Conservation (phyloP, 305 asterid genomes). For the Withania somnifera region DNA sequence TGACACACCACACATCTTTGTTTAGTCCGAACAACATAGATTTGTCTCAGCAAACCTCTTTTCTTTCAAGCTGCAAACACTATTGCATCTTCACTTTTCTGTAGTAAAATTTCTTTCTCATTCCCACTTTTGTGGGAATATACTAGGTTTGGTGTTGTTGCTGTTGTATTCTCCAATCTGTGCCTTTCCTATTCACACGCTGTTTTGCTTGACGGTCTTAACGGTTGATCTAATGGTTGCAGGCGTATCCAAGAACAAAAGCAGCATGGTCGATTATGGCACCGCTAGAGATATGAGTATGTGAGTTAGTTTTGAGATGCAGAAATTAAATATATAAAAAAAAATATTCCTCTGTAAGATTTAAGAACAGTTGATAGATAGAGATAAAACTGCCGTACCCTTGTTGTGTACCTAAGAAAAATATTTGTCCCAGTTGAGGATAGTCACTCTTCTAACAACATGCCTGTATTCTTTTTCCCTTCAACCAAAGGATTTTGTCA, state of each 20-base stretch:
- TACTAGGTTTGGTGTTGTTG: too few relatives aligned
- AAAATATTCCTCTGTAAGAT: background rate
- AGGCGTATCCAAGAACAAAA: constrained; percentile 66
- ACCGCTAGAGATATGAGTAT: constrained; percentile 21
- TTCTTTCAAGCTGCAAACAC: background rate
- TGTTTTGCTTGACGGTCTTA: background rate
- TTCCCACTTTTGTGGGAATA: too few relatives aligned
- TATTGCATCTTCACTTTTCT: background rate
- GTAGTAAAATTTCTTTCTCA: background rate
- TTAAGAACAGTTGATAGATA: background rate
- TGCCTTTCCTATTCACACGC: too few relatives aligned
- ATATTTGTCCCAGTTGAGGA: background rate
- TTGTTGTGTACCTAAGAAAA: background rate
- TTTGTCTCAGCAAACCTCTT: background rate
- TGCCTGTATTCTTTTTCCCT: background rate
- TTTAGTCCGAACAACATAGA: background rate
- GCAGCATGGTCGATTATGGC: constrained; percentile 46
- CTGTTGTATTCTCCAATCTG: too few relatives aligned
- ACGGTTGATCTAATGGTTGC: constrained; percentile 9
- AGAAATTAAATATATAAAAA: background rate
- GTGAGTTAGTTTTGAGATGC: background rate
- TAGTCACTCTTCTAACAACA: background rate
- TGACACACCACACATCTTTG: background rate
- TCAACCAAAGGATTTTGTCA: background rate
- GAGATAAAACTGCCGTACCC: background rate